Evolutionary conservation across 1,284 basidiomycete genomes (phyloP), one percentile per base, ranked within the genome.

Genomic region (Schizophyllum amplum): DNA sequence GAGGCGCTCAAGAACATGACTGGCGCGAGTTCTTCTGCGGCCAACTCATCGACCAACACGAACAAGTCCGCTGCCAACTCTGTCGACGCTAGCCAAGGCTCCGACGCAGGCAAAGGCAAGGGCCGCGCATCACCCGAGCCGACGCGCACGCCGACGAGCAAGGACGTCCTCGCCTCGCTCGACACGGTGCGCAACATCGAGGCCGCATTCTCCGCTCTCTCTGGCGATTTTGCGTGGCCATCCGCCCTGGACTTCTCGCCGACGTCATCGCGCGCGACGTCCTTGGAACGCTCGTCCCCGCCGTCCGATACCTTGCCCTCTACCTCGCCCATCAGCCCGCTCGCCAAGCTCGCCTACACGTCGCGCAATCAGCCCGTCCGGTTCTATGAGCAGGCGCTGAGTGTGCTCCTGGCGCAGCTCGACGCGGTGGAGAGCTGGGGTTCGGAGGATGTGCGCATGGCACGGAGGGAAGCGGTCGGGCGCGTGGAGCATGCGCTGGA

Each of bases 391-490:
- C 77, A 86, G 61, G 74, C 75, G 3, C 69, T 86, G 11, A 73
- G 75, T 22, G 69, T 74, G 52, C 69, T 88, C 25, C 67, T 87
- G 2, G 67, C 74, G 11, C 71, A 76, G 61, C 71, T 85, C 7
- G 85, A 88, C 64, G 75, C 72, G 1, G 71, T 86, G 24, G 73
- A 81, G 48, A 82, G 77, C 56, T 75, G 73, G 55, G 86, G 84
- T 2, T 79, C 83, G 61, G 72, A 73, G 21, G 71, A 66, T 4
- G 70, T 87, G 27, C 70, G 84, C 59, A 65, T 64, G 23, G 72
- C 65, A 58, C 67, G 84, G 59, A 84, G 81, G 69, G 73, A 75
- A 22, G 69, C 80, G 9, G 83, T 86, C 9, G 67, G 65, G 27
- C 63, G 63, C 50, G 76, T 87, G 15, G 84, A 84, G 69, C 63